These are phyloP conservation scores for Manihot esculenta DNA, from an alignment of 441 rosid species.

Conservation along the genomic window DNA sequence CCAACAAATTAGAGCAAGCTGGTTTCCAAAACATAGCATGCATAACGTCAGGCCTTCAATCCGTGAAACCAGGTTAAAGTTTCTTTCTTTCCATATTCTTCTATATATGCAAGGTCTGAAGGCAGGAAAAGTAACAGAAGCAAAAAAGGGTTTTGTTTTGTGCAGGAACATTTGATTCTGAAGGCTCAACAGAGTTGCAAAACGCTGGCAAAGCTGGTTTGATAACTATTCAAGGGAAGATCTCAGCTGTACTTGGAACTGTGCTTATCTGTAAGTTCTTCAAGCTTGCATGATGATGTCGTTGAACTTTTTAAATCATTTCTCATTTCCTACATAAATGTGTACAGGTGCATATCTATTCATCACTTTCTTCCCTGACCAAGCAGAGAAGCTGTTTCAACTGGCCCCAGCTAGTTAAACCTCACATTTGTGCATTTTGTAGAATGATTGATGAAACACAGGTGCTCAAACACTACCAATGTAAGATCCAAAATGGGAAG, in stretches of 20 bases:
- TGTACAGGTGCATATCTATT: slow-evolving; percentile 73
- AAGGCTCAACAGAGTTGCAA: slow-evolving; percentile 70
- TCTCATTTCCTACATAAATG: background rate
- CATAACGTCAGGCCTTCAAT: slow-evolving; percentile 83
- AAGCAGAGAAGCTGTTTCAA: slow-evolving; percentile 74
- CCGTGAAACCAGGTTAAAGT: slow-evolving; percentile 74
- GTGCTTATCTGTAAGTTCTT: slow-evolving; percentile 84
- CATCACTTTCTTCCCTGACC: slow-evolving; percentile 83
- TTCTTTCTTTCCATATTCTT: slow-evolving; percentile 9
- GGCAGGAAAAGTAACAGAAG: background rate
- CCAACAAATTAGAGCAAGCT: slow-evolving; percentile 65
- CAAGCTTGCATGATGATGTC: background rate
- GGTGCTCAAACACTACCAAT: background rate
- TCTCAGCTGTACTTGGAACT: slow-evolving; percentile 92
- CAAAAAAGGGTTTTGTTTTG: background rate
- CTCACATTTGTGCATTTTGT: slow-evolving; percentile 19
- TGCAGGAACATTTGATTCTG: slow-evolving; percentile 75
- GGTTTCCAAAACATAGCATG: slow-evolving; percentile 77
- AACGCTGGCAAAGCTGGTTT: slow-evolving; percentile 94
- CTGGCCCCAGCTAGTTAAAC: slow-evolving; percentile 48
- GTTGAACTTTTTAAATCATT: background rate
- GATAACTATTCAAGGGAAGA: slow-evolving; percentile 82
- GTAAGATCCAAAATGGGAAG: background rate
- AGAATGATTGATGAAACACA: background rate
- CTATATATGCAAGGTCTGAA: background rate